Evolutionary conservation across 805 yeast genomes (phyloP).

Genomic region (Pichia heedii): DNA sequence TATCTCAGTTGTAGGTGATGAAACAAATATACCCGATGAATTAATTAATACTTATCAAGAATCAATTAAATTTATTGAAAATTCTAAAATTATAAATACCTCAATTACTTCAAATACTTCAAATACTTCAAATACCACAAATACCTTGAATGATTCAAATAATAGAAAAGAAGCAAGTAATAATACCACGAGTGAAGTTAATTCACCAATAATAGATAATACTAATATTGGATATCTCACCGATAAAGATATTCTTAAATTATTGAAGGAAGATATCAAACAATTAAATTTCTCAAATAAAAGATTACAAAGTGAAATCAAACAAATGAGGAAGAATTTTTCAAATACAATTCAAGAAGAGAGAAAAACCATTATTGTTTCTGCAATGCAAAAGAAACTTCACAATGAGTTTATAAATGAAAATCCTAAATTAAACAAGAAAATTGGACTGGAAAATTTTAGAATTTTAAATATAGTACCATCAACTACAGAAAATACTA

Average conservation of each 20-base stretch:
- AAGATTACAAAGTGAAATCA: conserved; percentile 14
- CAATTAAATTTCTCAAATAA: conserved; percentile 15
- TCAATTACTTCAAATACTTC: not conserved
- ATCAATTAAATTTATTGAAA: not conserved
- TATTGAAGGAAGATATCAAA: conserved; percentile 25
- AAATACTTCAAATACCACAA: not conserved
- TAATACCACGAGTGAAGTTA: too few species aligned
- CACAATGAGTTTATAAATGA: conserved; percentile 11
- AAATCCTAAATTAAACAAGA: not conserved
- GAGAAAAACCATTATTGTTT: conserved; percentile 16
- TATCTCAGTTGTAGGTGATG: not conserved
- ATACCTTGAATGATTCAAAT: too few species aligned
- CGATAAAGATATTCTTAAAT: conserved; percentile 21
- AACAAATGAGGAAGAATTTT: conserved; percentile 17
- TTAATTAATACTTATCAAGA: conserved; percentile 3
- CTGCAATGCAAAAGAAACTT: conserved; percentile 9
- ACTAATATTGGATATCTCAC: conserved; percentile 15
- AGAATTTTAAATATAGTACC: not conserved
- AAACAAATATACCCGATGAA: conserved; percentile 6
- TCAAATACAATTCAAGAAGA: conserved; percentile 19
- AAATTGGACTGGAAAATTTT: conserved; percentile 1
- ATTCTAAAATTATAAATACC: not conserved
- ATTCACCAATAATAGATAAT: not conserved
- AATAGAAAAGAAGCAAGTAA: too few species aligned
- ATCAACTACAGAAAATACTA: not conserved